Base-by-base conservation (phyloP, 2,329 filamentous ascomycete species). In the Botrytis fragariae region DNA sequence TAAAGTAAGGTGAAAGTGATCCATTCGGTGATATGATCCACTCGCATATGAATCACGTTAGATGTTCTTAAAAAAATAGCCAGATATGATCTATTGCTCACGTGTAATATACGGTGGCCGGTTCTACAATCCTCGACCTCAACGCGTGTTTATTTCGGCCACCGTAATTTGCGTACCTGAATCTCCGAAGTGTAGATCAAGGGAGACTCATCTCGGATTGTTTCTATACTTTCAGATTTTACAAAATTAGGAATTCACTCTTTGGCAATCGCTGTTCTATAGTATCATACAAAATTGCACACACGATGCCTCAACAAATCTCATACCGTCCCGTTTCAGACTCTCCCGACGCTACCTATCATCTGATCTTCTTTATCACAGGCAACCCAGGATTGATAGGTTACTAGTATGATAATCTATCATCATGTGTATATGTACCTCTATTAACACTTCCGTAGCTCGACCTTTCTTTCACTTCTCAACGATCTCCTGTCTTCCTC, bases 321-420 rank as follows among this genome's bases (percentile, higher is more conserved):
- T 75, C 74, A 42, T 74, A 78, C 54, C 65, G 67, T 39, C 75
- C 77, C 6, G 35, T 44, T 25, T 74, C 75, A 32, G 59, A 74
- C 35, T 72, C 74, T 44, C 54, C 74, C 5, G 61, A 71, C 9
- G 54, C 76, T 25, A 63, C 72, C 16, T 76, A 79, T 45, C 73
- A 78, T 74, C 86, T 94, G 68, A 83, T 95, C 77, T 94, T 90
- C 83, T 91, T 93, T 81, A 86, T 95, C 59, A 88, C 91, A 42
- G 93, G 93, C 32, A 95, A 95, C 76, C 93, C 93, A 8, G 93
- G 93, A 8, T 84, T 94, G 29, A 87, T 94, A 69, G 88, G 87
- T 72, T 95, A 93, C 85, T 95, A 95, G 82, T 83, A 83, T 35
- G 8, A 32, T 1, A 6, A 1, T 20, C 18, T 8, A 18, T 35